Conservation (phyloP, 2,329 filamentous ascomycete species). For the Alternaria solani region DNA sequence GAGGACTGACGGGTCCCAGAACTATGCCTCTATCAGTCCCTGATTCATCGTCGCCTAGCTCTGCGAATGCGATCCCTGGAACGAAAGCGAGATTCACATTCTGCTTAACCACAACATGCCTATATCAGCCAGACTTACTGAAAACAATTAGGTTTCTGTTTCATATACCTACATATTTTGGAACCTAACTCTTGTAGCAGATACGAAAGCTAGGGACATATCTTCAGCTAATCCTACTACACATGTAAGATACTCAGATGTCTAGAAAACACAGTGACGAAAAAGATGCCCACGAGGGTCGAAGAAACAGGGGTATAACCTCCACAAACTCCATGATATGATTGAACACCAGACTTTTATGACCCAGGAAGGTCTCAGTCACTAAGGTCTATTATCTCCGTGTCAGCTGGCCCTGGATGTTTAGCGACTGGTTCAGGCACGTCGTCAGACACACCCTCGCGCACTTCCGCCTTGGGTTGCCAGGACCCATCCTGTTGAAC, state of each 20-base stretch:
- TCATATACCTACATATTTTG: neutral
- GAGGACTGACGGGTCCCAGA: neutral
- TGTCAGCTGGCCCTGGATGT: neutral
- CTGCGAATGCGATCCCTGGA: neutral
- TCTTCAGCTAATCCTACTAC: neutral
- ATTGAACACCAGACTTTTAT: neutral
- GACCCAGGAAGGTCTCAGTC: conserved; percentile 10
- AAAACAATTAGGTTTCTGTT: neutral
- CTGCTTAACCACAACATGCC: neutral
- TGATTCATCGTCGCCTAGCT: neutral
- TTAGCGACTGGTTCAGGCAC: neutral
- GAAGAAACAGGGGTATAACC: conserved; percentile 6
- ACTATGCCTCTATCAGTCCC: neutral
- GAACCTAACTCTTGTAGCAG: neutral
- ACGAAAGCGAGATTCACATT: neutral
- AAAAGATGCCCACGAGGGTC: neutral
- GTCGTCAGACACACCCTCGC: conserved; percentile 13
- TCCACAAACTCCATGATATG: conserved; percentile 7
- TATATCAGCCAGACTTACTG: neutral
- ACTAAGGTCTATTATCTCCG: conserved; percentile 21
- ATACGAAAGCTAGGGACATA: neutral
- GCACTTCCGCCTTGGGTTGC: conserved; percentile 57
- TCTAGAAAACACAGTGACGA: neutral
- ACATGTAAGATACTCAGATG: neutral
- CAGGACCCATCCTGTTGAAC: conserved; percentile 72